Evolutionary conservation across 2,329 filamentous ascomycete genomes (phyloP), one percentile per base, ranked within the genome.

Genomic region (Alternaria metachromatica): DNA sequence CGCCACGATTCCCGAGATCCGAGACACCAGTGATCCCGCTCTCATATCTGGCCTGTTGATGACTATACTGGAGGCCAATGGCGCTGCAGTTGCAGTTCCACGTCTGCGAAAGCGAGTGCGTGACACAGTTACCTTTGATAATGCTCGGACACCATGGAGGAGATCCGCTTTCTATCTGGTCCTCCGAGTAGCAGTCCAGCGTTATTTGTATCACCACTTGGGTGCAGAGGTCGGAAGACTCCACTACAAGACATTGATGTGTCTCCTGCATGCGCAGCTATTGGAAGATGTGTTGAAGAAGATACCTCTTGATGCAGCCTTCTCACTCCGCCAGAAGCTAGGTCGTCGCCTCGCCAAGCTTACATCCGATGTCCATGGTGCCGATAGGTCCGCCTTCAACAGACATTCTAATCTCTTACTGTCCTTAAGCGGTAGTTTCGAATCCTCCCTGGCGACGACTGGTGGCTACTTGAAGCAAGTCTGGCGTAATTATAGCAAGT

Each of bases 151-250:
- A 0, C 89, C 89, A 0, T 92, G 90, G 89, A 82, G 90, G 18
- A 81, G 90, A 41, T 85, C 84, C 2, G 84, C 90, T 0, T 83
- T 86, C 55, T 92, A 89, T 86, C 83, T 92, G 0, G 79, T 88
- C 0, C 74, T 92, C 5, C 86, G 89, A 0, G 88, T 92, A 2
- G 81, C 83, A 0, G 69, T 87, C 2, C 84, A 88, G 53, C 83
- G 88, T 0, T 81, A 85, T 8, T 79, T 91, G 0, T 82, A 78
- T 25, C 64, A 80, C 1, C 21, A 71, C 0, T 67, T 85, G 2
- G 83, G 83, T 1, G 65, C 72, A 1, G 75, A 84, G 1, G 25
- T 72, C 0, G 87, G 87, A 2, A 79, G 81, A 3, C 64, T 84
- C 0, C 79, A 82, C 30, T 91, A 89, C 81, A 91, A 91, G 65